Conservation (phyloP, 2,329 filamentous ascomycete species). For the Sphaerostilbella broomeana region DNA sequence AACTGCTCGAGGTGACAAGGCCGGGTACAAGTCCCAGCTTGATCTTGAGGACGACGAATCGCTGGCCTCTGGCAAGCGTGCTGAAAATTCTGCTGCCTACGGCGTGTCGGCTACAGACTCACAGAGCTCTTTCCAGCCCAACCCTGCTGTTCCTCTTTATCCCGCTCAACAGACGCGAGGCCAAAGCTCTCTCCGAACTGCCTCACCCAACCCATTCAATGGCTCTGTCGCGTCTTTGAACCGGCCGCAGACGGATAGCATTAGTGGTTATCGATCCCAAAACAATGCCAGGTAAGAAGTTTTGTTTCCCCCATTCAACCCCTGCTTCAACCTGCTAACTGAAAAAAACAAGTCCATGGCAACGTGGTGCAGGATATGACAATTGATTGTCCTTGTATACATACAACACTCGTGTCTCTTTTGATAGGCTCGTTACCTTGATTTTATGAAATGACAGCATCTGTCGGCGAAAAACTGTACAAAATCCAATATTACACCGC, state of each 20-base stretch:
- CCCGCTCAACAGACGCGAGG: conserved; percentile 30
- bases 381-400: conserved; percentile 17
- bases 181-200: conserved; percentile 30
- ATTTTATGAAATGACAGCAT: neutral
- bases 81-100: conserved; percentile 21
- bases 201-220: conserved; percentile 32
- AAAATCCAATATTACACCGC: neutral
- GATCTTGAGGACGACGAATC: conserved; percentile 37
- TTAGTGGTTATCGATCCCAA: conserved; percentile 29
- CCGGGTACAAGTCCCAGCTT: conserved; percentile 34
- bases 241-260: conserved; percentile 27
- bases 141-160: conserved; percentile 39
- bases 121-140: conserved; percentile 27
- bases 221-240: conserved; percentile 14
- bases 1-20: conserved; percentile 79
- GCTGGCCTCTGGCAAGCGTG: conserved; percentile 32
- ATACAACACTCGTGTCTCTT: neutral
- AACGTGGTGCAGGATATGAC: conserved; percentile 40
- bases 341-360: conserved; percentile 34
- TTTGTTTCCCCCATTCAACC: neutral
- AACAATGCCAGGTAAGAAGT: conserved; percentile 33
- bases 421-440: conserved; percentile 1
- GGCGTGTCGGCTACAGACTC: conserved; percentile 19
- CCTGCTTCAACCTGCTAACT: conserved; percentile 9
- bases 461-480: neutral